Base-by-base conservation (phyloP, 2,329 filamentous ascomycete species). In the Thelonectria blattea region DNA sequence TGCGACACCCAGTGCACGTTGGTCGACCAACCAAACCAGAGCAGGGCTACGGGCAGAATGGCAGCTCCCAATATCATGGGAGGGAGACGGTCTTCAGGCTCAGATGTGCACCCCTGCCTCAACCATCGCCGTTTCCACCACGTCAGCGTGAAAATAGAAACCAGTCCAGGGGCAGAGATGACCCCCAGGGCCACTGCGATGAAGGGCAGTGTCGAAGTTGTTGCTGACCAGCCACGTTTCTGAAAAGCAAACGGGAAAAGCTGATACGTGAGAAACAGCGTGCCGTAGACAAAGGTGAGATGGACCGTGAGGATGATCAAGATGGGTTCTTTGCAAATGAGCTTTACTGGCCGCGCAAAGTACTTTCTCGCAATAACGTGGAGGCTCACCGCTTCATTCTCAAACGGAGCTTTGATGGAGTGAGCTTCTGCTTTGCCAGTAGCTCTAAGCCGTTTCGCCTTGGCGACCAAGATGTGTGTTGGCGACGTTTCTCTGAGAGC, bases 11-110 rank as follows among this genome's bases (percentile, higher is more conserved):
- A 55, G n/a, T 55, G 52, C 6, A 30, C 46, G 15, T 48, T 39
- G 32, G 41, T 47, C 20, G 52, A 55, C 52, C 52, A 55, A 9
- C 52, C 52, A 48, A 55, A 55, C 52, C 52, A 55, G 15, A 55
- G 52, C 1, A 55, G 43, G 14, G 52, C 30, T 1, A 37, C n/a
- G 34, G 52, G 52, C 2, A 55, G 32, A n/a, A 55, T 55, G 14
- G 32, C 27, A 55, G 52, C 43, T 18, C 52, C 52, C 15, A 55
- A n/a, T 2, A 55, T 55, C 52, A 55, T 55, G 3, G 43, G 43
- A 14, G 52, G 52, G 2, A 55, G 43, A 15, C 43, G 43, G 5
- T 55, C 43, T 42, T 55, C 52, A 7, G 52, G 52, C 43, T 55
- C 52, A 3, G 43, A 48, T 12, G 20, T 15, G 1, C 52, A 20